Percentiles rank a stretch among this genome's conserved stretches.
phyloP scores from a whole-genome alignment of 2,329 filamentous ascomycete species.

The Pyrenochaeta sp. region DNA sequence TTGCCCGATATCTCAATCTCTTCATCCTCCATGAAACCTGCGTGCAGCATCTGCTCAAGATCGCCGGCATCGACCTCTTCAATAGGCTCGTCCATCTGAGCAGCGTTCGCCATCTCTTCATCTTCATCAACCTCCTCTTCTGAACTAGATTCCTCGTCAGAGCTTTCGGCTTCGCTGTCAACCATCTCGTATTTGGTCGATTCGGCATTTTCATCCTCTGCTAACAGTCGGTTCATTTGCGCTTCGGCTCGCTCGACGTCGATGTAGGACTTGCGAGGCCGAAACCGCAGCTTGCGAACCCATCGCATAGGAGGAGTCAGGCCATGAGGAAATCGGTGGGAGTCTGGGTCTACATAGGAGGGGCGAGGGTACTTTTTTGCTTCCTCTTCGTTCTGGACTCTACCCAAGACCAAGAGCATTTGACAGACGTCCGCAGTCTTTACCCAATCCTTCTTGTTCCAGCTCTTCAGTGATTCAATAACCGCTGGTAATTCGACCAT shows the following conservation, averaged over 20 bases:
- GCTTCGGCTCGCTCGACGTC: slow-evolving; percentile 87
- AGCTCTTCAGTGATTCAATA: slow-evolving; percentile 90
- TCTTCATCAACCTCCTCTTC: slow-evolving; percentile 50
- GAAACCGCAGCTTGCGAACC: slow-evolving; percentile 81
- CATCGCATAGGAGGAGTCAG: slow-evolving; percentile 89
- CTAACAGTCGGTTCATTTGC: slow-evolving; percentile 76
- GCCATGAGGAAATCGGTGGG: slow-evolving; percentile 81
- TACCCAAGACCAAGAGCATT: slow-evolving; percentile 82
- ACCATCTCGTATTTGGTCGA: slow-evolving; percentile 66
- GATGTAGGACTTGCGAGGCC: slow-evolving; percentile 81
- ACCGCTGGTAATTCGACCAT: slow-evolving; percentile 87
- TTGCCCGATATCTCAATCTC: slow-evolving; percentile 42
- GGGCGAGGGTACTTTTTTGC: slow-evolving; percentile 68
- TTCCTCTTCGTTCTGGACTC: slow-evolving; percentile 65
- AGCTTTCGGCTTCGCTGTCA: slow-evolving; percentile 55
- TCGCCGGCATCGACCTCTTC: slow-evolving; percentile 51
- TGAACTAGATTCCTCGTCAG: slow-evolving; percentile 45
- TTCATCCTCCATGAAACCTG: slow-evolving; percentile 47
- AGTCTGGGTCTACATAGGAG: slow-evolving; percentile 71
- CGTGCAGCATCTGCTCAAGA: slow-evolving; percentile 43
- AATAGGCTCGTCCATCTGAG: slow-evolving; percentile 50
- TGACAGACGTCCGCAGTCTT: slow-evolving; percentile 90
- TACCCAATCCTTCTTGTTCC: slow-evolving; percentile 86
- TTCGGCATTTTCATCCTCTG: slow-evolving; percentile 71
- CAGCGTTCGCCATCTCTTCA: slow-evolving; percentile 53